Base-by-base conservation (phyloP, 2,329 filamentous ascomycete genomes). In the Neofusicoccum laricinum region DNA sequence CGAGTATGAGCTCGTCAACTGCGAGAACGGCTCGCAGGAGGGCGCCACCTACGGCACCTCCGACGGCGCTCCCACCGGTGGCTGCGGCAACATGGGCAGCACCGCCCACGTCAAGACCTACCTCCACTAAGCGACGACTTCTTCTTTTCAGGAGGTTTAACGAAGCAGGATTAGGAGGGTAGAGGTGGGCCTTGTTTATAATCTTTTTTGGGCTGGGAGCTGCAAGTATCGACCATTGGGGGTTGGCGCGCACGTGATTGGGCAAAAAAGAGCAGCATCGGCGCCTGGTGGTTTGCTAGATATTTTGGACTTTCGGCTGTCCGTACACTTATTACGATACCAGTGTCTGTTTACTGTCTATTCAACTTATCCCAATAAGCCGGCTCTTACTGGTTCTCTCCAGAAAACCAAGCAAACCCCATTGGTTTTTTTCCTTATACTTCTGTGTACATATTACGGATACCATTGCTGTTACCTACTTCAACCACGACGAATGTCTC, bases 1-100 rank as follows among this genome's bases (percentile, higher is more conserved):
- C 12, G 63, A 64, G 53, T 67, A 67, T n/a, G 51, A 65, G 64
- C 66, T 67, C 64, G 19, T 59, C 40, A 67, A 67, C 66, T 67
- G 66, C 66, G 64, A 65, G 57, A 65, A 62, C 59, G 66, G 66
- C 51, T 50, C 48, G 40, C 59, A 63, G 46, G 38, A 50, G 49
- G 64, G 64, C 30, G 66, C 64, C 19, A 64, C 49, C 53, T 43
- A 65, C 36, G 65, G 65, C 50, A 48, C 43, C 15, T 65, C 48
- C 50, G 50, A 63, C 61, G 66, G 66, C 41, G 66, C 64, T n/a
- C 57, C 49, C 46, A 58, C 63, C 36, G 66, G 66, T 64, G 66
- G 66, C 51, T 67, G 66, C 46, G 53, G 50, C 21, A 51, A 49
- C 48, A 55, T 65, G 51, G 57, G 63, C 43, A 63, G 50, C 55